Conservation (phyloP, 345 rosid genomes). For the Nasturtium officinale region DNA sequence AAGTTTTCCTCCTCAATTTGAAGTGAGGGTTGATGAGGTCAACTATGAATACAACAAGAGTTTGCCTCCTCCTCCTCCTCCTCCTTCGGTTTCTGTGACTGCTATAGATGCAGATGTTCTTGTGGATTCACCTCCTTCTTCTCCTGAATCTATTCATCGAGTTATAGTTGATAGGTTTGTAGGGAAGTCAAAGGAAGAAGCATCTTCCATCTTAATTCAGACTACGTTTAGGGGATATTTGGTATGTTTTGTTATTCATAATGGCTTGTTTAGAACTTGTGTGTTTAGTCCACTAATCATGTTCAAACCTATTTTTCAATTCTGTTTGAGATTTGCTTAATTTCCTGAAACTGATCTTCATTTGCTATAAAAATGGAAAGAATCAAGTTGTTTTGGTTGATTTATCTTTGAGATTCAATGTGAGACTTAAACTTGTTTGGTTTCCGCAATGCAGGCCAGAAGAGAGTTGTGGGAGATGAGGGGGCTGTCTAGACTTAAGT, state of each 20-base stretch:
- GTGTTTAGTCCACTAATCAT: background rate
- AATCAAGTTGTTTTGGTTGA: background rate
- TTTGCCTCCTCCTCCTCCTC: slow-evolving; percentile 37
- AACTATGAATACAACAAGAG: slow-evolving; percentile 45
- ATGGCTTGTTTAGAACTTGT: background rate
- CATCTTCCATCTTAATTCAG: slow-evolving; percentile 74
- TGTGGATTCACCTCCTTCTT: slow-evolving; percentile 38
- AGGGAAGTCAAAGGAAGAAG: slow-evolving; percentile 75
- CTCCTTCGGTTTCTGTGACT: slow-evolving; percentile 38
- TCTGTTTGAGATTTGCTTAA: background rate
- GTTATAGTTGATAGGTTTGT: slow-evolving; percentile 44
- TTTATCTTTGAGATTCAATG: background rate
- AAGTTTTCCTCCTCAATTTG: slow-evolving; percentile 52
- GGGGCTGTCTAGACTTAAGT: slow-evolving; percentile 70
- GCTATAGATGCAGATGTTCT: slow-evolving; percentile 39
- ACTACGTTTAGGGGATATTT: slow-evolving; percentile 73
- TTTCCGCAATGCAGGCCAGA: slow-evolving; percentile 60
- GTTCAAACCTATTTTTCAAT: background rate
- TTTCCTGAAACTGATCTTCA: background rate
- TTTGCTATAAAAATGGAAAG: background rate
- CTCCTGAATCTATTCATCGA: slow-evolving; percentile 47
- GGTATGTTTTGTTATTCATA: slow-evolving; percentile 46
- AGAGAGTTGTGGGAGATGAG: slow-evolving; percentile 68
- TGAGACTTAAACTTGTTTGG: slow-evolving; percentile 17
- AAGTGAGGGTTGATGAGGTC: slow-evolving; percentile 50